Evolutionary conservation across 306 rosid species (phyloP).

Genomic region (Bauhinia variegata): DNA sequence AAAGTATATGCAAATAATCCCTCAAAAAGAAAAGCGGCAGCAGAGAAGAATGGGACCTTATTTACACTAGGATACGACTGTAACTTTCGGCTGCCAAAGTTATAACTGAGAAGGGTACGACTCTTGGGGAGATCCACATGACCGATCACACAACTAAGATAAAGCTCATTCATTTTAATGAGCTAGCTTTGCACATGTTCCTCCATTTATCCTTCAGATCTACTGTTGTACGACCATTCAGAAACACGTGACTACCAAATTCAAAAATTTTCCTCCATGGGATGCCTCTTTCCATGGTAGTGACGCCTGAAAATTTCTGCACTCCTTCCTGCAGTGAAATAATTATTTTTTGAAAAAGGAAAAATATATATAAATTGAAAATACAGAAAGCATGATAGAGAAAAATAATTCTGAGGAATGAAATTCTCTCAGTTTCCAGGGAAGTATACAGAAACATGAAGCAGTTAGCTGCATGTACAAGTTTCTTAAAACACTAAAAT

Average conservation of each 20-base stretch:
- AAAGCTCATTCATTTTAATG: conserved; percentile 25
- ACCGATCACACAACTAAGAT: conserved; percentile 1
- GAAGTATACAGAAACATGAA: conserved; percentile 18
- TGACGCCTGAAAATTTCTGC: conserved; percentile 36
- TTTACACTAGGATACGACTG: neutral
- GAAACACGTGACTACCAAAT: conserved; percentile 59
- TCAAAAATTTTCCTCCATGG: conserved; percentile 66
- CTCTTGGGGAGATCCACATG: conserved; percentile 1
- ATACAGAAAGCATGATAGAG: neutral
- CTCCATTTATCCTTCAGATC: conserved; percentile 76
- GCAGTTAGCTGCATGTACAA: conserved; percentile 4
- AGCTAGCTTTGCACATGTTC: conserved; percentile 49
- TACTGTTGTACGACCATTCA: conserved; percentile 41
- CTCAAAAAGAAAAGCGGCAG: neutral
- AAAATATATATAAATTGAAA: neutral
- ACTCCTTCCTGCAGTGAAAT: conserved; percentile 60
- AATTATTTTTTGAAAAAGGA: conserved; percentile 13
- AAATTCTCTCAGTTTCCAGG: conserved; percentile 18
- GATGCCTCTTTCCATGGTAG: conserved; percentile 23
- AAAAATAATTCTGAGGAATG: conserved; percentile 11
- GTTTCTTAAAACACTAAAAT: neutral
- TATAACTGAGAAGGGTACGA: neutral
- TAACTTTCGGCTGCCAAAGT: neutral
- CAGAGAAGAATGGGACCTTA: neutral
- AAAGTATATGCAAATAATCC: neutral